Base-by-base conservation (phyloP, 2,329 filamentous ascomycete species). In the Sporothrix schenckii region DNA sequence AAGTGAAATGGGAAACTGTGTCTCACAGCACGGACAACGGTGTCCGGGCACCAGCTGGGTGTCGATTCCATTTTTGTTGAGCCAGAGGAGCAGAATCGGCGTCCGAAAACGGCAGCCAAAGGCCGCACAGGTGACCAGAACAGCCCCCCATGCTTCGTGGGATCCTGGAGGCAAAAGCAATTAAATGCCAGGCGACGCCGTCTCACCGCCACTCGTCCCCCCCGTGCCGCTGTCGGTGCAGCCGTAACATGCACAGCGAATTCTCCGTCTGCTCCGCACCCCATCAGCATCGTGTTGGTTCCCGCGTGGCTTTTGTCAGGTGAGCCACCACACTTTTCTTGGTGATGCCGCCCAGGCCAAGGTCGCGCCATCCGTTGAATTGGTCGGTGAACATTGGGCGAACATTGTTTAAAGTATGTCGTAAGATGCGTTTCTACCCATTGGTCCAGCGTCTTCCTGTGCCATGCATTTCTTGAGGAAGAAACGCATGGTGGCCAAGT, bases 121-220 rank as follows among this genome's bases (percentile, higher is more conserved):
- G 13, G 27, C 2, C 16, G 6, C 27, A 39, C 54, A 13, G 7
- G 34, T 19, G 30, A 60, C n/a, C 56, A 60, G 30, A 11, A 39
- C 30, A 41, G 56, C 56, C 56, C 21, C 24, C 24, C 24, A 44
- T 11, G 11, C 34, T 14, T 14, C 9, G 44, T 44, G 24, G 9
- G 9, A 44, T 61, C n/a, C 2, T 61, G n/a, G 19, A 21, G 34
- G 27, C 34, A 44, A 61, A 60, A 60, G 30, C 19, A 60, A 21
- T 41, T 19, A 10, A 41, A n/a, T 21, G 10, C n/a, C 19, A 47
- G 39, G 30, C 30, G 30, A 39, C 27, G 16, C 54, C 19, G n/a
- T 63, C 58, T 63, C 58, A 63, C 58, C 58, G 58, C 58, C 58
- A 63, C 58, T 63, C 58, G 39, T 30, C 13, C 58, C 30, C 56